A percentile compares a stretch with the other conserved stretches of the same genome.
These are phyloP conservation scores for Clohesyomyces aquaticus DNA, from an alignment of 495 filamentous ascomycete species.

Conservation along the genomic window DNA sequence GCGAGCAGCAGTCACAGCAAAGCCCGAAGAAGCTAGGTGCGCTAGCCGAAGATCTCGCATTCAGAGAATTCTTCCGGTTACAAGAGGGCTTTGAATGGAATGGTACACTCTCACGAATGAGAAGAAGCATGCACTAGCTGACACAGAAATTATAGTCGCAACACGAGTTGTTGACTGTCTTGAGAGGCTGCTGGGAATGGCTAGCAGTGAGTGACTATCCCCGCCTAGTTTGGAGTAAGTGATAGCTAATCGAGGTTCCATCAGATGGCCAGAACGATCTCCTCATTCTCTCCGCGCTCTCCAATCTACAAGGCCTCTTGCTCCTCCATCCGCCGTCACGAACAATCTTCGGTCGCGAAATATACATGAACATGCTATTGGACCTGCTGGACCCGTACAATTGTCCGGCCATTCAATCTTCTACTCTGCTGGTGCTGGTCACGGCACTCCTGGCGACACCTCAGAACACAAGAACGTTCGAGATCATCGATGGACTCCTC, in stretches of 20 bases:
- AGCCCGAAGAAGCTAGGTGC: conserved; percentile 62
- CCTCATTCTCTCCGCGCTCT: conserved; percentile 83
- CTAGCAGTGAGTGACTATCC: conserved; percentile 54
- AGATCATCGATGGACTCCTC: conserved; percentile 86
- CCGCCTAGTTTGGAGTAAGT: background rate
- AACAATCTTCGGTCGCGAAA: conserved; percentile 81
- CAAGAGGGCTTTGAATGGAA: conserved; percentile 99
- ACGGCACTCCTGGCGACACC: conserved; percentile 83
- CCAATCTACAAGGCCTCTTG: conserved; percentile 86
- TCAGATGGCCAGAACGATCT: conserved; percentile 80
- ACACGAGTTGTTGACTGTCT: conserved; percentile 84
- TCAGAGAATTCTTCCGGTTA: conserved; percentile 92
- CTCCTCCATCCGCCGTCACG: conserved; percentile 93
- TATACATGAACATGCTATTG: conserved; percentile 94
- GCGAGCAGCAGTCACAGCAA: conserved; percentile 21
- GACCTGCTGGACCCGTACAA: conserved; percentile 94
- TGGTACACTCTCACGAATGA: conserved; percentile 54
- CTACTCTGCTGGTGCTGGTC: conserved; percentile 86
- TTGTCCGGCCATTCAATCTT: conserved; percentile 86
- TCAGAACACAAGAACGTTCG: conserved; percentile 85
- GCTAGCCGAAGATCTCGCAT: conserved; percentile 82
- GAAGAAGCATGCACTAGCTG: conserved; percentile 13
- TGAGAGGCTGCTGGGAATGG: conserved; percentile 81
- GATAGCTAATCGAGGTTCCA: conserved; percentile 19
- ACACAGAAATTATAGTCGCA: conserved; percentile 60